Evolutionary conservation across 2,329 filamentous ascomycete species (phyloP), one percentile per base, ranked within the genome.

Genomic region (Dothidotthia symphoricarpi): DNA sequence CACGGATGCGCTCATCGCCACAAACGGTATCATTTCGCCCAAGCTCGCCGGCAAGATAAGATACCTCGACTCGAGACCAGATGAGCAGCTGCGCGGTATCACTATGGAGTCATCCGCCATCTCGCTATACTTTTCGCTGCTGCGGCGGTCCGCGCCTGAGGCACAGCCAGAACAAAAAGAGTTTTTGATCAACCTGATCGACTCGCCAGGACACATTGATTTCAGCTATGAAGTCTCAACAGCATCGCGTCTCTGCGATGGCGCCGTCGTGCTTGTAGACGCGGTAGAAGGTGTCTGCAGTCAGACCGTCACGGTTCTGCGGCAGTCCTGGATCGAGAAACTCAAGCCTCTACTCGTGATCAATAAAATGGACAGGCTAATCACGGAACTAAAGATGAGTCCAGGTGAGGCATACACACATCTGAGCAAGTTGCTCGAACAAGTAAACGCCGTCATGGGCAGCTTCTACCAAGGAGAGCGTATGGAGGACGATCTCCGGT

Each of bases 31-130:
- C 72, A 98, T 98, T 62, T 97, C 93, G 19, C 88, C 91, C 39
- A 97, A 97, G 66, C 77, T 97, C 61, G 93, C 93, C 39, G 93
- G 93, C 67, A 97, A 97, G 75, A 94, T 98, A 69, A 85, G 93
- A 52, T 98, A 97, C 62, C 82, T 98, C 42, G 93, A 98, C 71
- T 97, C 93, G 15, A 78, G 93, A 28, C 91, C 91, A 1, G 93
- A 98, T 69, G 93, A 98, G 68, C 93, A 98, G 70, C 79, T 87
- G 12, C 85, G 93, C 50, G 93, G 93, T 39, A 98, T 98, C 62
- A 98, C 93, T n/a, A 98, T 98, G 93, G 93, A 98, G 68, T 97
- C 93, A 0, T 97, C 91, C 5, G 93, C 93, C 46, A 98, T 98
- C 49, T 97, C 93, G 0, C 75, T 98, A 24, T 94, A 86, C 69